These are phyloP conservation scores for Ustilago vetiveriae DNA, from an alignment of 1,284 basidiomycete genomes.

Conservation along the genomic window DNA sequence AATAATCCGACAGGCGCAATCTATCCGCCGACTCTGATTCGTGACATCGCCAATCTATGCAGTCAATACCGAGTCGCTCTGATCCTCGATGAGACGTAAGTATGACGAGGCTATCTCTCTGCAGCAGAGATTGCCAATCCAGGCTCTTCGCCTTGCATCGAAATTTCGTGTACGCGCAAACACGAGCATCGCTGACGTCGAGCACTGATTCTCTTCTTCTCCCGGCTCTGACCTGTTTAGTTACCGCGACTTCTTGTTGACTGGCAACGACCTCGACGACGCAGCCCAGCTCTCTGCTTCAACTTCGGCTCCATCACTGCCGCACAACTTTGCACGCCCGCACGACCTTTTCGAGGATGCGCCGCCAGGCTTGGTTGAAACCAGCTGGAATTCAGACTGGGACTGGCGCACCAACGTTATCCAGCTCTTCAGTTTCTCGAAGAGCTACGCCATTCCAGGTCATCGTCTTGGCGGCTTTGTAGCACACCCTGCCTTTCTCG, in stretches of 20 bases:
- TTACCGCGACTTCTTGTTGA: constrained; percentile 79
- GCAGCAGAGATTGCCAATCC: too few relatives aligned
- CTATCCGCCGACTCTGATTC: constrained; percentile 75
- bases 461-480: constrained; percentile 82
- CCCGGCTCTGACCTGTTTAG: constrained; percentile 61
- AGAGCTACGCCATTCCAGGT: constrained; percentile 84
- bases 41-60: constrained; percentile 76
- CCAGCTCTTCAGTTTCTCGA: constrained; percentile 69
- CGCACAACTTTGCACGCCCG: constrained; percentile 68
- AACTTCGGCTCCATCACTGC: constrained; percentile 2
- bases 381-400: constrained; percentile 29
- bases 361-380: constrained; percentile 10
- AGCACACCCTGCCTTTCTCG: constrained; percentile 74
- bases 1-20: constrained; percentile 79
- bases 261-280: constrained; percentile 43
- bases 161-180: too few relatives aligned
- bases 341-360: constrained; percentile 72
- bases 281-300: background rate
- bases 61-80: constrained; percentile 74
- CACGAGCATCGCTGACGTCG: background rate
- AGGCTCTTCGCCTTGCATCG: too few relatives aligned
- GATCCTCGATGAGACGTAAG: constrained; percentile 71
- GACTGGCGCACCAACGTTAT: constrained; percentile 71
- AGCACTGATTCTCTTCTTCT: background rate
- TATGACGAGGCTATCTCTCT: background rate